Conservation (phyloP, 345 rosid genomes). For the Laguncularia racemosa region DNA sequence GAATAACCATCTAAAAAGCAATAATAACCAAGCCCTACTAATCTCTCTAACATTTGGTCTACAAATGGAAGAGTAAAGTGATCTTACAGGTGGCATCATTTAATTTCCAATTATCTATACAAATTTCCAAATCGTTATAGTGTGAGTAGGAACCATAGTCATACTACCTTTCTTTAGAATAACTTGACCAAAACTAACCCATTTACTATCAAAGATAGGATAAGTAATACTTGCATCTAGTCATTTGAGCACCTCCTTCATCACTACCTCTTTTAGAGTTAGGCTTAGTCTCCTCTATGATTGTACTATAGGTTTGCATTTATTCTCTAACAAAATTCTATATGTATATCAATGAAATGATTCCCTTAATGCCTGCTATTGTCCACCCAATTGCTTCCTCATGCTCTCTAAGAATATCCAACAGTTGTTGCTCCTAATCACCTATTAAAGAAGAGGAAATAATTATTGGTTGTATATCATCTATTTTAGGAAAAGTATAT, state of each 20-base stretch:
- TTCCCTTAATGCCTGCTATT: neutral
- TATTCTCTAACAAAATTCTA: neutral
- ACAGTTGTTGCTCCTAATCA: neutral
- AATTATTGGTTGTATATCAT: neutral
- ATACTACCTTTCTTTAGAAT: neutral
- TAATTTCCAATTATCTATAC: neutral
- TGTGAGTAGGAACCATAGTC: neutral
- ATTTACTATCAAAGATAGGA: neutral
- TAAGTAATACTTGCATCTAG: neutral
- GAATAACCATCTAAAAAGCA: neutral
- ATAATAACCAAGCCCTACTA: neutral
- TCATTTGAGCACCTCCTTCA: neutral
- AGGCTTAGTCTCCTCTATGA: neutral
- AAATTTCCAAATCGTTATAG: neutral
- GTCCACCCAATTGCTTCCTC: neutral
- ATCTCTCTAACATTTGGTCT: neutral
- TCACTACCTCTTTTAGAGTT: neutral
- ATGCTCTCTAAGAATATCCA: no score
- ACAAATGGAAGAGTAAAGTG: neutral
- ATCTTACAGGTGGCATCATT: neutral
- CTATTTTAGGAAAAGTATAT: neutral
- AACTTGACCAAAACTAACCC: neutral
- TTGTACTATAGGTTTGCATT: neutral
- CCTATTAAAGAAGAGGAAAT: neutral
- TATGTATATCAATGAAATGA: neutral